phyloP scores from a whole-genome alignment of 345 rosid genomes.

The Boechera stricta region DNA sequence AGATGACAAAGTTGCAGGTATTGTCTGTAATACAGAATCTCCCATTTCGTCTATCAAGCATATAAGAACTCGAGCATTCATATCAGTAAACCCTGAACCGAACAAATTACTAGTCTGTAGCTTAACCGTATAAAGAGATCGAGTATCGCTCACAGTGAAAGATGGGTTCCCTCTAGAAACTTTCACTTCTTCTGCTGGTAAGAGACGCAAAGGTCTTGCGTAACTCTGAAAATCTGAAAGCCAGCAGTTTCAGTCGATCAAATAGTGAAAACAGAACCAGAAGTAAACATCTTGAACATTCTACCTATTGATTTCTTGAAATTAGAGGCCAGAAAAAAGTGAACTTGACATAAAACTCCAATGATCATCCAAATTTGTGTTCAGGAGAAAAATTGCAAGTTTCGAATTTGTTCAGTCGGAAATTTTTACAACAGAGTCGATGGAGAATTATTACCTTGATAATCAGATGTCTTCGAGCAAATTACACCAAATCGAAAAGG shows the following conservation, averaged over 20 bases:
- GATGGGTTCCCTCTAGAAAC: slow-evolving; percentile 43
- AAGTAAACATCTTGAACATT: slow-evolving; percentile 21
- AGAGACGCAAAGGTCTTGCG: slow-evolving; percentile 69
- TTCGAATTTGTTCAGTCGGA: not conserved
- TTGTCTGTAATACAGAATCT: slow-evolving; percentile 68
- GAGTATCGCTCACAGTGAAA: slow-evolving; percentile 40
- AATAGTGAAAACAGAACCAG: not conserved
- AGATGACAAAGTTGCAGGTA: slow-evolving; percentile 58
- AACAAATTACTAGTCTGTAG: slow-evolving; percentile 69
- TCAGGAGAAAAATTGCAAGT: not conserved
- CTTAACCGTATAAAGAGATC: slow-evolving; percentile 63
- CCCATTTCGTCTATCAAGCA: slow-evolving; percentile 75
- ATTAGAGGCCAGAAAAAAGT: not conserved
- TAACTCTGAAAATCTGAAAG: slow-evolving; percentile 74
- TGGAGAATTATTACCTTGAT: slow-evolving; percentile 50
- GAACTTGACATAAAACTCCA: not conserved
- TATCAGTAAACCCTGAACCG: slow-evolving; percentile 68
- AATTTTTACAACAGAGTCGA: not conserved
- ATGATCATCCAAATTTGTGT: not conserved
- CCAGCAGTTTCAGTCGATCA: no score
- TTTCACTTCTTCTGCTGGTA: slow-evolving; percentile 61
- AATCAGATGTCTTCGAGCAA: slow-evolving; percentile 52
- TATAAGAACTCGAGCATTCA: slow-evolving; percentile 66
- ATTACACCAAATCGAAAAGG: slow-evolving; percentile 38
- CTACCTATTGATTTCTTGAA: not conserved